phyloP scores from a whole-genome alignment of 352 stramenopile species.

The Phytopythium delawarense region DNA sequence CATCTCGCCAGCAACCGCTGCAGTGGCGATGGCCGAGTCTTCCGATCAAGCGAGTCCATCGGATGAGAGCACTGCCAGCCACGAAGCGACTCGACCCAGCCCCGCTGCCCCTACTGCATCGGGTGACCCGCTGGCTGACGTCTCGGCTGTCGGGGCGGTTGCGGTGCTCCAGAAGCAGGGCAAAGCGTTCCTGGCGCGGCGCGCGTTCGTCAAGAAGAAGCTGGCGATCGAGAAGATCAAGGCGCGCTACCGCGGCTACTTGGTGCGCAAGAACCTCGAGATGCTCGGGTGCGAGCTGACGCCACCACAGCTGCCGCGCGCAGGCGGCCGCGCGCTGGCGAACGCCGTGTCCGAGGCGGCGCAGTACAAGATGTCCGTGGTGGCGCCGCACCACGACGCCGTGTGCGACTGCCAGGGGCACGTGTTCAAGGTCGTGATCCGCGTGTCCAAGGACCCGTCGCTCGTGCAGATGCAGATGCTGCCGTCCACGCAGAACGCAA shows the following conservation, averaged over 20 bases:
- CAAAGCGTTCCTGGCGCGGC: slow-evolving; percentile 25
- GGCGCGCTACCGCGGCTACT: slow-evolving; percentile 33
- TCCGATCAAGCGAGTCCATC: neutral
- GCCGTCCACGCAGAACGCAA: slow-evolving; percentile 9
- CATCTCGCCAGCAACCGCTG: neutral
- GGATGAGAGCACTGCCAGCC: neutral
- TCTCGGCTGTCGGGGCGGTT: slow-evolving; percentile 6
- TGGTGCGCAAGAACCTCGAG: slow-evolving; percentile 36
- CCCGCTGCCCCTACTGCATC: neutral
- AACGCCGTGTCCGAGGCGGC: slow-evolving; percentile 21
- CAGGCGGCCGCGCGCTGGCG: neutral
- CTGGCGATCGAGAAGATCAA: slow-evolving; percentile 38
- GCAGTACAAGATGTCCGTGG: slow-evolving; percentile 40
- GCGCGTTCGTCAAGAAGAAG: slow-evolving; percentile 31
- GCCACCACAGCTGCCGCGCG: neutral
- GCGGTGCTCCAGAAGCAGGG: slow-evolving; percentile 26
- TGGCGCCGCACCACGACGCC: slow-evolving; percentile 19
- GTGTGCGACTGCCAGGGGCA: slow-evolving; percentile 14
- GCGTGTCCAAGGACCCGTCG: slow-evolving; percentile 29
- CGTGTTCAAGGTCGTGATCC: slow-evolving; percentile 21
- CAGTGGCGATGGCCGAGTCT: neutral
- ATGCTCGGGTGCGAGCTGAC: slow-evolving; percentile 10
- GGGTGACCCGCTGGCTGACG: neutral
- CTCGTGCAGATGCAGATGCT: slow-evolving; percentile 26
- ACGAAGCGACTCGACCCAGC: neutral